Base-by-base conservation (phyloP, 2,329 filamentous ascomycete species). In the Bipolaris cookei region DNA sequence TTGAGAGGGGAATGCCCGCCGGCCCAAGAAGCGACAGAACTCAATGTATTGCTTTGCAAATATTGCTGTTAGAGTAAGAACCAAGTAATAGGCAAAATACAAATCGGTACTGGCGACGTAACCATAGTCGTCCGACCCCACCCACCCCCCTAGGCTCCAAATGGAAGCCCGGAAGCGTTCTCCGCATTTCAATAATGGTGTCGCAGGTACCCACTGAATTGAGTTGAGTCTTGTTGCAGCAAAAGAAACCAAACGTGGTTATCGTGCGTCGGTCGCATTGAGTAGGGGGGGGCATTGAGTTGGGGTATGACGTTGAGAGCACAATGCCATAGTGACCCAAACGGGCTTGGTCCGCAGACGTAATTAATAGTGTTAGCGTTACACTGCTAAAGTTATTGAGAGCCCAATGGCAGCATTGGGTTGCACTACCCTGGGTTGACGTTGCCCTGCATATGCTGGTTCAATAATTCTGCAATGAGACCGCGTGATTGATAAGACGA, bases 121-220 rank as follows among this genome's bases (percentile, higher is more conserved):
- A 52, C 44, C 35, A 30, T 37, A 23, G 20, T 42, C 41, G 54
- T 32, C 42, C 46, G 28, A 46, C 51, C 47, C 23, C 39, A 42
- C 23, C 39, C 21, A 21, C 41, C 53, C 25, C 25, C 23, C 47
- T 56, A 23, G 47, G 37, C 39, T 37, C 23, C 30, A 43, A 34
- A 28, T 38, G 41, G 28, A 42, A 42, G 39, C 35, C 28, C 54
- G 49, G 54, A 56, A 11, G 28, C 42, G 32, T 14, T 16, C 30
- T 47, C 54, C 54, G 49, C 41, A 35, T 35, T 16, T 32, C 14
- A n/a, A 18, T 6, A 53, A 34, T 48, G 49, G 43, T 23, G 49
- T 47, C 49, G 37, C 49, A 35, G 42, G 37, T 42, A 56, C 20
- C 49, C 42, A 52, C 37, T 38, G 43, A 52, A 44, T 53, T 52